Base-by-base conservation (phyloP, 805 yeast species). In the Blastobotrys muscicola region DNA sequence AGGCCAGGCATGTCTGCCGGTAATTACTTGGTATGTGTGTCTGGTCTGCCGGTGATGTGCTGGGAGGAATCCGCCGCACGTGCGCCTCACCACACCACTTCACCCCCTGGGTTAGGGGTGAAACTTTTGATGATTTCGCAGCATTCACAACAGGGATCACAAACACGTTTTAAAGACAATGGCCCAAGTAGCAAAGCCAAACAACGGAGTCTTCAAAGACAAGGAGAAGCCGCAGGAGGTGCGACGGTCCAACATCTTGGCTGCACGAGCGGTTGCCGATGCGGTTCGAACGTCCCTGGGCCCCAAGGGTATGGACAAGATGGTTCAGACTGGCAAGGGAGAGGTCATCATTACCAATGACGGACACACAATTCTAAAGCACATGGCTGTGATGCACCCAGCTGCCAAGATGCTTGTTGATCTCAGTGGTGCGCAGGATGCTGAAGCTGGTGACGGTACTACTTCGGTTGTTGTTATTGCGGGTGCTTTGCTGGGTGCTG, bases 401-500 rank as follows among this genome's bases (percentile, higher is more conserved):
- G 99, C 96, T 1, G 98, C 98, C 1, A 82, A 87, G 59, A 92
- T 92, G 97, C 70, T 78, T n/a, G 98, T 92, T 37, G 97, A 92
- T 61, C 85, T 92, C 23, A 82, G 95, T 47, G 96, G 89, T 35
- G 97, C 98, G 1, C 99, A 92, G 67, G 99, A 92, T 57, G 83
- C 89, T 33, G 99, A 89, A 65, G 98, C 97, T n/a, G 99, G 99
- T 44, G 99, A 92, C 62, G 99, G 99, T 51, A 92, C 99, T 30
- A 92, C 99, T 0, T 82, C 96, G 2, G 98, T 92, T 29, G 98
- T 94, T 26, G 90, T 92, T 44, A 71, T 92, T 49, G 85, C 97
- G 4, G 99, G 98, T 32, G 90, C 97, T 4, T 67, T 92, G 39
- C 70, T 92, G 44, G 95, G 90, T 29, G 98, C 98, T 12, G 95